Percentiles rank a stretch among this genome's conserved stretches.
Evolutionary conservation across 2,329 filamentous ascomycete genomes (phyloP).

Genomic region (Penicillium sclerotiorum): DNA sequence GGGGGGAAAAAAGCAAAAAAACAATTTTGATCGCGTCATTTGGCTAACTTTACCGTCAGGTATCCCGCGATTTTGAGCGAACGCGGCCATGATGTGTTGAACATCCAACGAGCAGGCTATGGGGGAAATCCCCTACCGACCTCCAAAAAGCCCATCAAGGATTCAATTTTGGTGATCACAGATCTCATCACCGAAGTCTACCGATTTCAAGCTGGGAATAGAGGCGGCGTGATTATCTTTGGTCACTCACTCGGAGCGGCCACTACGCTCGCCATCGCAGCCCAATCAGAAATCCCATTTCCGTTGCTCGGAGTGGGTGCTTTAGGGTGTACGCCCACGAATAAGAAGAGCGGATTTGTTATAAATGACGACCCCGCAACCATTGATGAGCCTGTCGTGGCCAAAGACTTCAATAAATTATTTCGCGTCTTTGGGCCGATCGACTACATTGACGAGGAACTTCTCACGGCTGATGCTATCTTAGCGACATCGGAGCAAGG

Average conservation of each 20-base stretch:
- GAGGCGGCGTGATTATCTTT: constrained; percentile 14
- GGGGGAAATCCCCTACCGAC: constrained; percentile 13
- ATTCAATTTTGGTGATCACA: constrained; percentile 17
- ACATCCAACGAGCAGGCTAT: constrained; percentile 21
- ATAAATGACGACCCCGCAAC: constrained; percentile 1
- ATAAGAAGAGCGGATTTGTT: background rate
- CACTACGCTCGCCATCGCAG: constrained; percentile 17
- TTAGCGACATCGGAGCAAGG: constrained; percentile 3
- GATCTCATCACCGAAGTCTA: background rate
- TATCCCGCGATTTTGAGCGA: constrained; percentile 1
- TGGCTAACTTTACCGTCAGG: background rate
- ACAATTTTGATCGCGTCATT: background rate
- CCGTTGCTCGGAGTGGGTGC: constrained; percentile 9
- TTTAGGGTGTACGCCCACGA: constrained; percentile 4
- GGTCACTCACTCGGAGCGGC: constrained; percentile 19
- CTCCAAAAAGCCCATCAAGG: constrained; percentile 12
- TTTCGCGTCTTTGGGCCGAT: constrained; percentile 5
- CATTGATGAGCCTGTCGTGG: background rate
- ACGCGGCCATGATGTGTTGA: constrained; percentile 19
- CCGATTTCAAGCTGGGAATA: background rate
- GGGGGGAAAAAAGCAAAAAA: too few relatives aligned
- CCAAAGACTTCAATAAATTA: background rate
- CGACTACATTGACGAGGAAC: constrained; percentile 5
- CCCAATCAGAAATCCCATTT: constrained; percentile 16
- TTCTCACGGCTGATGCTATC: background rate